phyloP scores from a whole-genome alignment of 164 flowering plant species.

The Aristolochia contorta region DNA sequence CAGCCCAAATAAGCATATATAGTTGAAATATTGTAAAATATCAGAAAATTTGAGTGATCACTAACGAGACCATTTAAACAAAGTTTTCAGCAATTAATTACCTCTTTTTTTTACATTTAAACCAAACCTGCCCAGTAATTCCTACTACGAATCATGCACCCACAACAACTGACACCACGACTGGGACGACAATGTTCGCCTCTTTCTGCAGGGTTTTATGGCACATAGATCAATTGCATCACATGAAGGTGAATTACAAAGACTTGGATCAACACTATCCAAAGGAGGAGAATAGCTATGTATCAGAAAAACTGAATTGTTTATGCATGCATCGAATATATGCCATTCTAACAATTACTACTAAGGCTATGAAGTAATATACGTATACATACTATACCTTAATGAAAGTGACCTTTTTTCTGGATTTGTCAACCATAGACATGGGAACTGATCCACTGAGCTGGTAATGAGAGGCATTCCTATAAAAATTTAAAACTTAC shows the following conservation, averaged over 20 bases:
- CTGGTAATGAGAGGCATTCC: neutral
- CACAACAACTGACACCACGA: neutral
- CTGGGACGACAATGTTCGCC: neutral
- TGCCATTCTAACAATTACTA: too few relatives aligned
- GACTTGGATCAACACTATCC: neutral
- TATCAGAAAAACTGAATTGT: too few relatives aligned
- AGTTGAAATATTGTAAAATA: too few relatives aligned
- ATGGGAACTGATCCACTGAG: neutral
- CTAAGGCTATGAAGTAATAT: too few relatives aligned
- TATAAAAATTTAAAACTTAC: neutral
- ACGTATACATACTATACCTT: too few relatives aligned
- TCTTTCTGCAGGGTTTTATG: neutral
- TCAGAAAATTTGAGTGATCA: too few relatives aligned
- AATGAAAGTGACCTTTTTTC: neutral
- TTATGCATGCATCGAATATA: neutral
- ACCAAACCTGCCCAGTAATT: neutral
- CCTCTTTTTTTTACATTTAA: neutral
- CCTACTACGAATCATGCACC: neutral
- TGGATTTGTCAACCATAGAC: neutral
- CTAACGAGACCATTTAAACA: too few relatives aligned
- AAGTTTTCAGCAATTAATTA: too few relatives aligned
- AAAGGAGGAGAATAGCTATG: neutral
- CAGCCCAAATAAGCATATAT: too few relatives aligned
- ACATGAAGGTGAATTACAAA: neutral
- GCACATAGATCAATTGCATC: neutral